A percentile compares a stretch with the other conserved stretches of the same genome.
Conservation (phyloP, 169 alveolate genomes). For the Besnoitia besnoiti region DNA sequence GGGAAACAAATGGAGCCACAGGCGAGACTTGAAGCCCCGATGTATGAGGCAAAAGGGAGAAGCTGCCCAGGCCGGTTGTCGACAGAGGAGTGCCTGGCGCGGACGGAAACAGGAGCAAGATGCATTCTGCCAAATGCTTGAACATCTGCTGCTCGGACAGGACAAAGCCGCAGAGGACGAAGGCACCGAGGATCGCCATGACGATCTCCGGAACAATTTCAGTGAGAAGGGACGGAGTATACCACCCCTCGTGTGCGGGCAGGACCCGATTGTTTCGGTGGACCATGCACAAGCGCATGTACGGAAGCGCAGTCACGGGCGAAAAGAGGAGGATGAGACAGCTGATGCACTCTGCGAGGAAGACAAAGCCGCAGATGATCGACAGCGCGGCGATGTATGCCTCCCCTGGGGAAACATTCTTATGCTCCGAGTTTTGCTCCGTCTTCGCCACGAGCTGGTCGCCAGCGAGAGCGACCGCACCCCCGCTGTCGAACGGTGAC, state of each 20-base stretch:
- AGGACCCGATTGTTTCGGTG: conserved; percentile 14
- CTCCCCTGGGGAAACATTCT: background rate
- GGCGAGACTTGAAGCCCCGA: background rate
- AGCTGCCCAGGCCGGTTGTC: background rate
- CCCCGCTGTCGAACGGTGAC: background rate
- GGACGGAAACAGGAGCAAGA: background rate
- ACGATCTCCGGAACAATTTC: conserved; percentile 27
- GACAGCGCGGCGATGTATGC: background rate
- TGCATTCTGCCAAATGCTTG: background rate
- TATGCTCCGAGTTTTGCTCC: background rate
- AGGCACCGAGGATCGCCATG: conserved; percentile 23
- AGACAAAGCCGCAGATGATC: background rate
- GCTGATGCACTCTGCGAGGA: background rate
- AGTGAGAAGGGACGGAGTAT: conserved; percentile 16
- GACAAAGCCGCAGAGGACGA: background rate
- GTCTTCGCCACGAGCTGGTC: background rate
- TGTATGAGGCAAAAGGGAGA: background rate
- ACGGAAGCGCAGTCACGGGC: conserved; percentile 22
- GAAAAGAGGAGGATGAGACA: conserved; percentile 10
- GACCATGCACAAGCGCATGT: conserved; percentile 8
- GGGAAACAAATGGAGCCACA: background rate
- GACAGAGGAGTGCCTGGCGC: background rate
- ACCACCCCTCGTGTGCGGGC: background rate
- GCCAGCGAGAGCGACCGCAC: background rate
- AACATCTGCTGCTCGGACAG: conserved; percentile 20